Evolutionary conservation across 2,329 filamentous ascomycete genomes (phyloP).

Genomic region (Sclerotinia trifoliorum): DNA sequence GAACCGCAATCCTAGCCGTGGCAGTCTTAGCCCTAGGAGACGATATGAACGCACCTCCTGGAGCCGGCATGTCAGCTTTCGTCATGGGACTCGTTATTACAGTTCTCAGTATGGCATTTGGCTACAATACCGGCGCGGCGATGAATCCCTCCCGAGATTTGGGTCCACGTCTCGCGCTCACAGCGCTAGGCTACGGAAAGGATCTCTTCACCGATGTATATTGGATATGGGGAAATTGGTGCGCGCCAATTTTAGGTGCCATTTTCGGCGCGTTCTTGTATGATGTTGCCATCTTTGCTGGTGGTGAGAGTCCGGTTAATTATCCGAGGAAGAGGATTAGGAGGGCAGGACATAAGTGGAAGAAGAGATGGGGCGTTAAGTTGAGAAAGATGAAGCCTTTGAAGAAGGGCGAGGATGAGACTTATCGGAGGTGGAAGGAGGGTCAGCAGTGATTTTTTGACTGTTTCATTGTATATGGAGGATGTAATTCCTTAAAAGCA

Average conservation of each 20-base stretch:
- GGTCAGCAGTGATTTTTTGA: not conserved
- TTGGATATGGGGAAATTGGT: conserved; percentile 46
- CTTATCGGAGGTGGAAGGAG: conserved; percentile 9
- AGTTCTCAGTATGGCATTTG: conserved; percentile 43
- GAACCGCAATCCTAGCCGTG: conserved; percentile 44
- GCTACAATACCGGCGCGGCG: conserved; percentile 48
- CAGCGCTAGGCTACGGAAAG: conserved; percentile 46
- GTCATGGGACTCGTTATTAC: conserved; percentile 48
- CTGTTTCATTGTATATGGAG: conserved; percentile 2
- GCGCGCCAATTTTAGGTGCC: conserved; percentile 42
- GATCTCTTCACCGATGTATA: conserved; percentile 46
- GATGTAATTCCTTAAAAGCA: not conserved
- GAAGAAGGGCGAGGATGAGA: conserved; percentile 4
- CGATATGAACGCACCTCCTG: conserved; percentile 48
- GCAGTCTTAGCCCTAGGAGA: conserved; percentile 48
- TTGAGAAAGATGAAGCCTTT: conserved; percentile 22
- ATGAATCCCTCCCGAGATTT: conserved; percentile 52
- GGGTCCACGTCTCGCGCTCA: conserved; percentile 48
- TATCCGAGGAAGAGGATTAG: conserved; percentile 47
- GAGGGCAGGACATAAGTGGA: conserved; percentile 47
- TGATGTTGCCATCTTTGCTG: conserved; percentile 51
- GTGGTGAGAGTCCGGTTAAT: conserved; percentile 52
- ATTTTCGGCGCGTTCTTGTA: conserved; percentile 50
- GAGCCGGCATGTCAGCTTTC: conserved; percentile 52
- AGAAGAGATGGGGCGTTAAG: conserved; percentile 34